These are phyloP conservation scores for Citrus inodora DNA, from an alignment of 345 rosid genomes.

Conservation along the genomic window DNA sequence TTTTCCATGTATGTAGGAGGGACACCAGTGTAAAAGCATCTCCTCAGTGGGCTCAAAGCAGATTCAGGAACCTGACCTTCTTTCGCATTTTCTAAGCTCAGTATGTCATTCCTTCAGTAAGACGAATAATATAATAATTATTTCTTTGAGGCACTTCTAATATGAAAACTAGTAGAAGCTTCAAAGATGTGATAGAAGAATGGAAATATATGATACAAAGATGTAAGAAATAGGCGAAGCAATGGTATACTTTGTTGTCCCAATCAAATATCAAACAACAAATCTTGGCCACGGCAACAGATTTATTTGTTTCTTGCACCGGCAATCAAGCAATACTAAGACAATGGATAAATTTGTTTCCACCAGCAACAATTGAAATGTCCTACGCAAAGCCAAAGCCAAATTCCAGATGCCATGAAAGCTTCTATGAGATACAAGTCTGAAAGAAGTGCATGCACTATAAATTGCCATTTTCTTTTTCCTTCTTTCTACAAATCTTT, in stretches of 20 bases:
- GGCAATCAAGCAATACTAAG: not conserved
- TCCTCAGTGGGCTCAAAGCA: conserved; percentile 14
- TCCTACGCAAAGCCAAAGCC: not conserved
- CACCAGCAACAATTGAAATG: not conserved
- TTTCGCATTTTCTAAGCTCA: not conserved
- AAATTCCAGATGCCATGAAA: not conserved
- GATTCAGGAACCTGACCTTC: conserved; percentile 2
- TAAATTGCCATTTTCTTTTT: not conserved
- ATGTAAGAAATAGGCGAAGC: not conserved
- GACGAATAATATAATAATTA: not conserved
- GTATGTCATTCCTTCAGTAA: conserved; percentile 5
- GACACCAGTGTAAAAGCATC: conserved; percentile 7
- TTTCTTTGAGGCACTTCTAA: not conserved
- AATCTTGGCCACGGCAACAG: not conserved
- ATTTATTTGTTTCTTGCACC: not conserved
- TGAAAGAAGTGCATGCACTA: not conserved
- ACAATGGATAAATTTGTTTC: not conserved
- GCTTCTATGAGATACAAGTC: not conserved
- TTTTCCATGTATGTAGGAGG: conserved; percentile 18
- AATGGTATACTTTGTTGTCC: not conserved
- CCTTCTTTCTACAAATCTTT: not conserved
- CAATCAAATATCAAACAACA: not conserved
- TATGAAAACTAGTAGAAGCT: not conserved
- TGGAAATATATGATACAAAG: not conserved
- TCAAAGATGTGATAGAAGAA: not conserved